Percentiles rank a stretch among this genome's conserved stretches.
phyloP scores from a whole-genome alignment of 202 grass and related monocot genomes.

The Elaeis oleifera region DNA sequence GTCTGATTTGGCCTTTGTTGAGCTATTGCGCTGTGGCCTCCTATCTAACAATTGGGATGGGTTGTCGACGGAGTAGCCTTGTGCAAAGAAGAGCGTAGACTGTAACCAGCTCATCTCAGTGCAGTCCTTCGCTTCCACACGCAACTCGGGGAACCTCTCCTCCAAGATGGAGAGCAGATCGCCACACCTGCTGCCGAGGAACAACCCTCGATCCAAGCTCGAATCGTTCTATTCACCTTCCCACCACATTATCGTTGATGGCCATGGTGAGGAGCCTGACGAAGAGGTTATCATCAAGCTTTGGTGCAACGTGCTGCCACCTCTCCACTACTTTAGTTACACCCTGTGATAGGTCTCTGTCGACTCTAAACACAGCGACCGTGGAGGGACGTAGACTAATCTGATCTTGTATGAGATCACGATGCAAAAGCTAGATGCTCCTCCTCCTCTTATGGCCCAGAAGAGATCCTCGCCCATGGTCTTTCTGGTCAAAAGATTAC shows the following conservation, averaged over 20 bases:
- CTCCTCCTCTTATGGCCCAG: conserved; percentile 13
- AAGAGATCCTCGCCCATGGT: conserved; percentile 8
- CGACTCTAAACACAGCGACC: conserved; percentile 29
- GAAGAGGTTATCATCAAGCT: conserved; percentile 33
- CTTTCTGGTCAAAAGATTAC: neutral
- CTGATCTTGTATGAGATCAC: conserved; percentile 1
- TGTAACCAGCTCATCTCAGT: conserved; percentile 56
- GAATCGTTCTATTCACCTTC: neutral
- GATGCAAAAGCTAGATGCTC: conserved; percentile 1
- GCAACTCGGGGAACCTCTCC: conserved; percentile 36
- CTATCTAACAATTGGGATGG: conserved; percentile 22
- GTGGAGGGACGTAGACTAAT: neutral
- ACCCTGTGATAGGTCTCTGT: conserved; percentile 6
- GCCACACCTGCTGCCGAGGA: conserved; percentile 13
- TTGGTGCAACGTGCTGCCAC: conserved; percentile 35
- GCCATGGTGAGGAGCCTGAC: conserved; percentile 22
- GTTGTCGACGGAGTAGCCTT: conserved; percentile 20
- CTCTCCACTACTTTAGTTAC: conserved; percentile 35
- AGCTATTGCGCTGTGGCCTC: neutral
- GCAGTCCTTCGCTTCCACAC: conserved; percentile 37
- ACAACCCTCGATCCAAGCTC: conserved; percentile 39
- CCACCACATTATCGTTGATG: neutral
- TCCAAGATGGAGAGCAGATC: conserved; percentile 8
- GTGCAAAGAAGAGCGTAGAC: conserved; percentile 50
- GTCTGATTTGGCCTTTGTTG: conserved; percentile 57